Conservation (phyloP, 495 filamentous ascomycete genomes). For the Trypethelium eluteriae region DNA sequence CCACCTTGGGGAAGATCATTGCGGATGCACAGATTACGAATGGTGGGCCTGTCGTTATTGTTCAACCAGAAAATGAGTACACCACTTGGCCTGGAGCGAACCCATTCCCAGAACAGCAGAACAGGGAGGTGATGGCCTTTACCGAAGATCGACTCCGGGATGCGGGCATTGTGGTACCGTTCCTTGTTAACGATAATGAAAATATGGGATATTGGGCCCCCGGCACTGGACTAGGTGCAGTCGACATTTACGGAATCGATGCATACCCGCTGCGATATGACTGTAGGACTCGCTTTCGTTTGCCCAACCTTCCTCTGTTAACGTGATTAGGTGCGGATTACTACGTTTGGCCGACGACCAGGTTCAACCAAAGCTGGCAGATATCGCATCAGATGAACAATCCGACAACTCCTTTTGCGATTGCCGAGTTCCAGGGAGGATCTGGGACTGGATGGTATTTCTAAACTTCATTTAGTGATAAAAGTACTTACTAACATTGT, state of each 20-base stretch:
- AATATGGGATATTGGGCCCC: slow-evolving; percentile 52
- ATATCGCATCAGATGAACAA: slow-evolving; percentile 48
- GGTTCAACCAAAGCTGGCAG: slow-evolving; percentile 23
- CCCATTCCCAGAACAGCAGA: background rate
- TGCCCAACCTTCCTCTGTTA: background rate
- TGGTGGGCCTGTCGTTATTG: slow-evolving; percentile 48
- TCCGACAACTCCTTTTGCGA: slow-evolving; percentile 55
- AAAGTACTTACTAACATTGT: slow-evolving; percentile 43
- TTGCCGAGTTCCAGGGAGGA: slow-evolving; percentile 65
- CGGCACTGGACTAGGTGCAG: slow-evolving; percentile 51
- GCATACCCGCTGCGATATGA: slow-evolving; percentile 52
- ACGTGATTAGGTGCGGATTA: slow-evolving; percentile 26
- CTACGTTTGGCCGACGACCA: slow-evolving; percentile 23
- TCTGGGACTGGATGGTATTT: slow-evolving; percentile 7
- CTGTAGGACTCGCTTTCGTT: slow-evolving; percentile 1
- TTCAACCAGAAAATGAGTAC: slow-evolving; percentile 58
- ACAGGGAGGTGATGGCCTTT: slow-evolving; percentile 4
- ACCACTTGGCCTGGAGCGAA: slow-evolving; percentile 5
- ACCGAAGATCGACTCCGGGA: slow-evolving; percentile 54
- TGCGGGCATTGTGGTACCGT: slow-evolving; percentile 62
- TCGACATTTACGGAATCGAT: slow-evolving; percentile 71
- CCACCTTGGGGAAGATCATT: slow-evolving; percentile 16
- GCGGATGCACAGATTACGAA: slow-evolving; percentile 46
- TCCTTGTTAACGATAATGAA: slow-evolving; percentile 64
- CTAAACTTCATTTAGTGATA: background rate